Conservation (phyloP, 345 rosid species). For the Citrus unshiu region DNA sequence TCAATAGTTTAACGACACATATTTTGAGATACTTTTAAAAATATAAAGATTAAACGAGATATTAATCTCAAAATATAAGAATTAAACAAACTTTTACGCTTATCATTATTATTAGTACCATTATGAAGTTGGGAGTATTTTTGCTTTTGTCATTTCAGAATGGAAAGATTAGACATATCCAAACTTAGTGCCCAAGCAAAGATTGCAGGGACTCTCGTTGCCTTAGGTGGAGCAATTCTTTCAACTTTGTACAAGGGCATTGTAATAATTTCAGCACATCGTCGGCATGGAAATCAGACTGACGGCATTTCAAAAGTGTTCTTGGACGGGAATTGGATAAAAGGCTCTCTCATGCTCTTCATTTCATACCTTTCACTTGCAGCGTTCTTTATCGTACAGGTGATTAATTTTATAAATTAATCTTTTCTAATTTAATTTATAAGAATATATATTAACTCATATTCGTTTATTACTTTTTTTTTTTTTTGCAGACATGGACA, state of each 20-base stretch:
- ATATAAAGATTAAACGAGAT: rapidly evolving
- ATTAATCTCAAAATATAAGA: no score
- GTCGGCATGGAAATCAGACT: neutral
- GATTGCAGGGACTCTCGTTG: neutral
- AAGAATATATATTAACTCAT: neutral
- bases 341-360: slow-evolving; percentile 4
- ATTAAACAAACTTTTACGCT: rapidly evolving
- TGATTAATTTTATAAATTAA: neutral
- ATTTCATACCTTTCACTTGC: neutral
- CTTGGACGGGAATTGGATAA: neutral
- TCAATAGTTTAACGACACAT: no score
- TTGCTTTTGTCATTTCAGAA: neutral
- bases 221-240: neutral
- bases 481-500: neutral
- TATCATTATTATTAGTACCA: no score
- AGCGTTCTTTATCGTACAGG: neutral
- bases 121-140: rapidly evolving
- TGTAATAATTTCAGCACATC: neutral
- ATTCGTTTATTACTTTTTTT: neutral
- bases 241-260: neutral
- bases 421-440: no score
- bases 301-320: neutral
- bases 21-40: no score
- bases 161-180: neutral
- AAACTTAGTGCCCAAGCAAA: neutral